These are phyloP conservation scores for Acanthamoeba polyphaga DNA, from an alignment of 208 protist genomes.

Conservation along the genomic window DNA sequence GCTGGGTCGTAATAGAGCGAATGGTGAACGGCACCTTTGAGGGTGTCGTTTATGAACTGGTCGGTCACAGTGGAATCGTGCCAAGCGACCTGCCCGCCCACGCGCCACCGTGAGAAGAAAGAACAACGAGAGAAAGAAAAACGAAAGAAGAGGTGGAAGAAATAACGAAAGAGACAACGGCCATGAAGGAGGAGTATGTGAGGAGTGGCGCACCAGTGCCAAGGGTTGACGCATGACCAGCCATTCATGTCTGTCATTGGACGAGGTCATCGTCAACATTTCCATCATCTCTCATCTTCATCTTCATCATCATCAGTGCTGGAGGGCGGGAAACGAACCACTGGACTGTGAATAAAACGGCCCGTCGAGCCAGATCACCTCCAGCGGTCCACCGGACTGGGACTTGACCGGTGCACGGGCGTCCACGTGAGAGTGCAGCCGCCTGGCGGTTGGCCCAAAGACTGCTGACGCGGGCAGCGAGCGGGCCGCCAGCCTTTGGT, in stretches of 20 bases:
- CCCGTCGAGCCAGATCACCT: background rate
- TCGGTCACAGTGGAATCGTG: background rate
- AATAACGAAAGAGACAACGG: too few species aligned
- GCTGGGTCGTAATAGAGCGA: background rate
- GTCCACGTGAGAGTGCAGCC: background rate
- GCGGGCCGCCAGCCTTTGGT: background rate
- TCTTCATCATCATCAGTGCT: background rate
- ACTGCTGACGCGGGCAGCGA: background rate
- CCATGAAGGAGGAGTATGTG: too few species aligned
- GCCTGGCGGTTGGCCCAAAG: background rate
- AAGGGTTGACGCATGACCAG: background rate
- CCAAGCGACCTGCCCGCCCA: background rate
- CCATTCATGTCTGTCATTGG: background rate
- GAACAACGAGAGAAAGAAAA: too few species aligned
- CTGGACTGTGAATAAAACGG: background rate
- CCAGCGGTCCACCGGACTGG: background rate
- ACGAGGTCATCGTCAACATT: background rate
- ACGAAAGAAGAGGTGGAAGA: too few species aligned
- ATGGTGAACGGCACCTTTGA: background rate
- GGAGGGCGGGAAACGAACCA: background rate
- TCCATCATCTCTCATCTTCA: too few species aligned
- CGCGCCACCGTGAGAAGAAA: too few species aligned
- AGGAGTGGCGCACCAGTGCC: background rate
- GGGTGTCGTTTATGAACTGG: background rate
- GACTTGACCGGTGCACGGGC: background rate